Conservation (phyloP, 129 eudicot genomes). For the Deinandra increscens region DNA sequence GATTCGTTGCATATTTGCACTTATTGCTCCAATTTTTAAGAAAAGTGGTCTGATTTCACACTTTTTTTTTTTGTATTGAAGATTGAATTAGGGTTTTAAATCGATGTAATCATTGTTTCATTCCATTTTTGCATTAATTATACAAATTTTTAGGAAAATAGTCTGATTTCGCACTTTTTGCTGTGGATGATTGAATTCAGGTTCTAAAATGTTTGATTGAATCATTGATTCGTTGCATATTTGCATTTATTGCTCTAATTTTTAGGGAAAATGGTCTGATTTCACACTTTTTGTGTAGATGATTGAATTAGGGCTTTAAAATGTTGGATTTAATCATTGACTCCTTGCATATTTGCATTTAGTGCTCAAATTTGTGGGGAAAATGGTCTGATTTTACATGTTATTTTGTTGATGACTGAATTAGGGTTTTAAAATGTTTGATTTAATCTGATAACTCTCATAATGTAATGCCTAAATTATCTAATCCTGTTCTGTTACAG, state of each 20-base stretch:
- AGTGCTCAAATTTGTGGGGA: slow-evolving; percentile 12
- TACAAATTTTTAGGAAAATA: slow-evolving; percentile 7
- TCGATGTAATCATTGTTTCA: not conserved
- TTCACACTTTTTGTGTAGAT: not conserved
- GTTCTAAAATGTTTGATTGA: not conserved
- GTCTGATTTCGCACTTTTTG: not conserved
- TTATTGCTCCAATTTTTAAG: slow-evolving; percentile 9
- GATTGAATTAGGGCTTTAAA: not conserved
- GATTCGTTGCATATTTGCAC: not conserved
- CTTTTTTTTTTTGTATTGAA: not conserved
- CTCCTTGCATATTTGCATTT: not conserved
- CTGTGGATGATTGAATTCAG: not conserved
- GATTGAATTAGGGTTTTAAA: not conserved
- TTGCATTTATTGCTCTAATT: slow-evolving; percentile 11
- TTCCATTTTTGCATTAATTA: slow-evolving; percentile 4
- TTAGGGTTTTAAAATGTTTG: not conserved
- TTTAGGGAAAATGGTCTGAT: slow-evolving; percentile 3
- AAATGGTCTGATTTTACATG: not conserved
- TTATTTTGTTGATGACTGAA: not conserved
- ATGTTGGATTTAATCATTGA: not conserved
- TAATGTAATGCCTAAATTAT: too few relatives aligned
- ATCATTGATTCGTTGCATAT: not conserved
- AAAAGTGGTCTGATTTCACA: not conserved
- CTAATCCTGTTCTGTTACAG: too few relatives aligned
- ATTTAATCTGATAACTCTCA: not conserved